These are phyloP conservation scores for Acanthamoeba sp. DNA, from an alignment of 208 protist species.

Conservation along the genomic window DNA sequence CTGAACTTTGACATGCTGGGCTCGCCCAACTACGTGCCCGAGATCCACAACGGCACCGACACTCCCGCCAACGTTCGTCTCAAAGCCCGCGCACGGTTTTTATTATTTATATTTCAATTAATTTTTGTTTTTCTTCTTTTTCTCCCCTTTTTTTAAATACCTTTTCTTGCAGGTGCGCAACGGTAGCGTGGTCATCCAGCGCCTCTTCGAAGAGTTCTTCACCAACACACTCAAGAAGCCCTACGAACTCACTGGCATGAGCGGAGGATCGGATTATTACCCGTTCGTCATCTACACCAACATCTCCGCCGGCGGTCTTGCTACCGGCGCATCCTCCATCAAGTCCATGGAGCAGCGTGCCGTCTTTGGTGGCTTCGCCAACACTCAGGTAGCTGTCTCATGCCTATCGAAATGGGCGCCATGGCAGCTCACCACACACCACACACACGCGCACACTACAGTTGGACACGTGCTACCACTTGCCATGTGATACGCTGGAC, in stretches of 20 bases:
- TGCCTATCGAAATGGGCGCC: background rate
- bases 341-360: conserved; percentile 40
- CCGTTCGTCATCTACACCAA: conserved; percentile 46
- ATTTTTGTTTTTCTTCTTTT: background rate
- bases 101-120: background rate
- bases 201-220: background rate
- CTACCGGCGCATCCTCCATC: background rate
- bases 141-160: no score
- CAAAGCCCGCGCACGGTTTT: background rate
- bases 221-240: conserved; percentile 25
- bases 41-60: conserved; percentile 16
- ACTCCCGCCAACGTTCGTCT: conserved; percentile 29
- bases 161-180: conserved; percentile 48
- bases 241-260: conserved; percentile 37
- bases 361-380: conserved; percentile 22
- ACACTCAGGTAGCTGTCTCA: background rate
- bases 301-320: conserved; percentile 15
- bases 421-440: background rate
- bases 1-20: conserved; percentile 75
- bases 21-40: conserved; percentile 53
- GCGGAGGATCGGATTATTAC: conserved; percentile 53
- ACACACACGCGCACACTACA: background rate
- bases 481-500: conserved; percentile 31
- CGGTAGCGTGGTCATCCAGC: background rate
- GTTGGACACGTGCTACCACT: conserved; percentile 54